Evolutionary conservation across 2,329 filamentous ascomycete genomes (phyloP), one percentile per base, ranked within the genome.

Genomic region (Ascochyta clinopodiicola): DNA sequence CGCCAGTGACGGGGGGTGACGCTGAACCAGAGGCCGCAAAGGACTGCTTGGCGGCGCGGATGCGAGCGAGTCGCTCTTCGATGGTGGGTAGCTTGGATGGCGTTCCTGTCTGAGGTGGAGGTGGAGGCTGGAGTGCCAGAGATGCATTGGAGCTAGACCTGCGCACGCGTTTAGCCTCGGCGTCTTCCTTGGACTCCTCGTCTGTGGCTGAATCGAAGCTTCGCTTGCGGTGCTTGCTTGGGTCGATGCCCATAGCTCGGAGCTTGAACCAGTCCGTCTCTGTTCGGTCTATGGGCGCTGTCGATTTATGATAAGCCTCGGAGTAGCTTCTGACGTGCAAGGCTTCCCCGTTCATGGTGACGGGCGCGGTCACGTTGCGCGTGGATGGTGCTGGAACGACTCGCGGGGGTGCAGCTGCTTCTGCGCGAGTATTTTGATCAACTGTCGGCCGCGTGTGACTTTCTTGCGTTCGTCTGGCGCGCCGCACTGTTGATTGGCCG

Each of bases 211-310:
- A 67, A 22, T 63, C 68, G 34, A 70, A 67, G 54, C 63, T 70
- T 9, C 68, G 72, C 58, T 73, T 75, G 25, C 67, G 68, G 39
- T 64, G 56, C 42, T 63, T 69, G 56, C 57, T 69, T 10, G 69
- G 69, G 52, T 80, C 76, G 40, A 82, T 69, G 8, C 81, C 82
- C 62, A 79, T 69, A 1, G 81, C 80, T 48, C 80, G 80, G 27
- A 83, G 71, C 38, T 75, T 71, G 71, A 84, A 84, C 66, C 81
- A 84, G 45, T 80, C 79, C 0, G 80, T 79, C 25, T 78, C 74
- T 0, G 81, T 82, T 3, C 77, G 78, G 63, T 80, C 78, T 36
- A 76, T 64, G 34, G 68, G 66, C 25, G 66, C 60, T 32, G 60
- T 66, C 4, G 61, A 60, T 21, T 63, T 64, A 8, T 63, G 54